phyloP scores from a whole-genome alignment of 352 stramenopile genomes.

The Globisporangium echinulatum region DNA sequence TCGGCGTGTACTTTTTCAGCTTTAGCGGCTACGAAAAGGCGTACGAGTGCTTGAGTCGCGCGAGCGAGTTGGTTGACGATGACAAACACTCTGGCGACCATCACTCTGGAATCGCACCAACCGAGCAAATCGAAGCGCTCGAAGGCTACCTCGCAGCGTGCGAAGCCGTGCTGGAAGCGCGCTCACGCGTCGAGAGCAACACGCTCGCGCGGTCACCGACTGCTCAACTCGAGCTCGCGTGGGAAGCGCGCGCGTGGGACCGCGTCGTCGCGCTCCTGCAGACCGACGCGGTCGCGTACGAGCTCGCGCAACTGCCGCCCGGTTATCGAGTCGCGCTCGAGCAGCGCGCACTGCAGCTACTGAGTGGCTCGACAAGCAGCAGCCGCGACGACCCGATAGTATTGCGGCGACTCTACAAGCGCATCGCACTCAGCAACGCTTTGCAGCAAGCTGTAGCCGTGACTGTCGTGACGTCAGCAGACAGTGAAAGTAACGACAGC shows the following conservation, averaged over 20 bases:
- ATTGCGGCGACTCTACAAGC: constrained; percentile 46
- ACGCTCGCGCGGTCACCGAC: constrained; percentile 27
- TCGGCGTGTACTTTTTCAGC: constrained; percentile 72
- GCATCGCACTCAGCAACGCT: constrained; percentile 39
- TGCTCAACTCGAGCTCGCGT: constrained; percentile 37
- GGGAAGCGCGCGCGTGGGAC: constrained; percentile 43
- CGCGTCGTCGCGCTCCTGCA: constrained; percentile 38
- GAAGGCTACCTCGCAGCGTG: constrained; percentile 72
- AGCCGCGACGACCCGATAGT: constrained; percentile 12
- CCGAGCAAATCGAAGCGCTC: constrained; percentile 19
- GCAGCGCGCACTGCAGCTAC: constrained; percentile 37
- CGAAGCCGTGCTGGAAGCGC: constrained; percentile 52
- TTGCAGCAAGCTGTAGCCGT: constrained; percentile 5
- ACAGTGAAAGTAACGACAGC: too few species aligned
- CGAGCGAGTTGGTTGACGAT: constrained; percentile 46
- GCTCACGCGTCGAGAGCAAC: constrained; percentile 27
- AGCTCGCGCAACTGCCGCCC: constrained; percentile 22
- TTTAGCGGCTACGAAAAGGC: constrained; percentile 71
- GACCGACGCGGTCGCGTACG: constrained; percentile 31
- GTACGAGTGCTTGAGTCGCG: constrained; percentile 67
- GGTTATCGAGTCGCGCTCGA: constrained; percentile 37
- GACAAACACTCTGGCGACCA: constrained; percentile 9
- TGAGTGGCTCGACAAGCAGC: constrained; percentile 21
- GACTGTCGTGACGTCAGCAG: too few species aligned
- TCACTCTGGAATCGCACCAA: constrained; percentile 20